phyloP scores from a whole-genome alignment of 2,329 filamentous ascomycete species.

The Fusarium setosum region DNA sequence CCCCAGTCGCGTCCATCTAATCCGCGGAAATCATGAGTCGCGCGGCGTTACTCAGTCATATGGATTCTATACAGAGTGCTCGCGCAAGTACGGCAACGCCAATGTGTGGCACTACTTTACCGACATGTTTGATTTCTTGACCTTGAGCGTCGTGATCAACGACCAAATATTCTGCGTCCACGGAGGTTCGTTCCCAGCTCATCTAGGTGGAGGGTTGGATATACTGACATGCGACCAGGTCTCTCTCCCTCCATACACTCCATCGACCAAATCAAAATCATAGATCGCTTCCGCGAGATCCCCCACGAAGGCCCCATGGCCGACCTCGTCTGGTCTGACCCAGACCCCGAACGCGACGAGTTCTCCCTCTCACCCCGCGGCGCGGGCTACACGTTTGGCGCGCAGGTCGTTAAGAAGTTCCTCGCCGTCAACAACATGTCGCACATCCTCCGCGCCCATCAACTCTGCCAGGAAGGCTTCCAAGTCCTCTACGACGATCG shows the following conservation, averaged over 20 bases:
- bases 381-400: constrained; percentile 96
- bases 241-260: constrained; percentile 93
- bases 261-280: constrained; percentile 99
- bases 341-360: constrained; percentile 96
- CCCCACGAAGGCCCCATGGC: constrained; percentile 99
- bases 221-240: constrained; percentile 56
- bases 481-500: constrained; percentile 96
- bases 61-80: constrained; percentile 98
- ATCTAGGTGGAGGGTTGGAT: not conserved
- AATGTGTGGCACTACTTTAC: constrained; percentile 99
- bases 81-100: constrained; percentile 96
- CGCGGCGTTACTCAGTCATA: constrained; percentile 98
- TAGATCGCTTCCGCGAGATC: constrained; percentile 98
- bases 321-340: constrained; percentile 98
- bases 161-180: constrained; percentile 99
- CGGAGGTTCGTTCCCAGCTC: constrained; percentile 66
- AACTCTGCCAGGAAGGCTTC: constrained; percentile 97
- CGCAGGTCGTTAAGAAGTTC: constrained; percentile 98
- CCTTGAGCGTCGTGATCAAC: constrained; percentile 96
- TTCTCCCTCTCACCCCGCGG: constrained; percentile 94
- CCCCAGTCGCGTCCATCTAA: constrained; percentile 93
- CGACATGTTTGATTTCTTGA: constrained; percentile 99
- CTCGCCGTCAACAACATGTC: constrained; percentile 97
- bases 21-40: constrained; percentile 97
- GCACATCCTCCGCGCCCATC: constrained; percentile 97